Evolutionary conservation across 1,284 basidiomycete species (phyloP).

Genomic region (Leccinum pseudoinsigne): DNA sequence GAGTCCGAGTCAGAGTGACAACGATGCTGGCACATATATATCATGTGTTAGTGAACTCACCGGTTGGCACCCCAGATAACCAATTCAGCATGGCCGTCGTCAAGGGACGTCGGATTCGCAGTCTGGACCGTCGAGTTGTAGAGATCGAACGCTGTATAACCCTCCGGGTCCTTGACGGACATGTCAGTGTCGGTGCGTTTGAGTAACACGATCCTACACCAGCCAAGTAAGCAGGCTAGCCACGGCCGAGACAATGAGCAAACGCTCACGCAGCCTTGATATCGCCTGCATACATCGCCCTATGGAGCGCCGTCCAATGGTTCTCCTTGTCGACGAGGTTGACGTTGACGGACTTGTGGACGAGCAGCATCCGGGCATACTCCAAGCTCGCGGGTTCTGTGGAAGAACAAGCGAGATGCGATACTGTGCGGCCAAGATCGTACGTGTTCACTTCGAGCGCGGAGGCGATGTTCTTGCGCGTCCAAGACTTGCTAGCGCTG

Average conservation of each 20-base stretch:
- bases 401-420: conserved; percentile 80
- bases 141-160: conserved; percentile 91
- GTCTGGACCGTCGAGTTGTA: conserved; percentile 89
- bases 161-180: conserved; percentile 83
- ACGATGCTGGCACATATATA: neutral
- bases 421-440: conserved; percentile 78
- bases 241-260: neutral
- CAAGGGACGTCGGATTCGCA: conserved; percentile 55
- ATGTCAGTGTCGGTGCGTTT: conserved; percentile 76
- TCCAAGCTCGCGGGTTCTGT: conserved; percentile 65
- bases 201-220: conserved; percentile 67
- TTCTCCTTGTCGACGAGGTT: conserved; percentile 85
- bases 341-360: conserved; percentile 76
- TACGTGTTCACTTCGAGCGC: conserved; percentile 68
- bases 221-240: conserved; percentile 6
- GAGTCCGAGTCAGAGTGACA: neutral
- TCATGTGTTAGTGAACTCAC: conserved; percentile 36
- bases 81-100: conserved; percentile 55
- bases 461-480: conserved; percentile 45
- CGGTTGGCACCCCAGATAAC: conserved; percentile 93
- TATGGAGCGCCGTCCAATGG: conserved; percentile 91
- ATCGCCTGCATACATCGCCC: conserved; percentile 89
- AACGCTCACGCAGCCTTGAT: conserved; percentile 68
- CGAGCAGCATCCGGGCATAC: conserved; percentile 81
- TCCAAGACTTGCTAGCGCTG: conserved; percentile 69